Base-by-base conservation (phyloP, 345 rosid species). In the Salix viminalis region DNA sequence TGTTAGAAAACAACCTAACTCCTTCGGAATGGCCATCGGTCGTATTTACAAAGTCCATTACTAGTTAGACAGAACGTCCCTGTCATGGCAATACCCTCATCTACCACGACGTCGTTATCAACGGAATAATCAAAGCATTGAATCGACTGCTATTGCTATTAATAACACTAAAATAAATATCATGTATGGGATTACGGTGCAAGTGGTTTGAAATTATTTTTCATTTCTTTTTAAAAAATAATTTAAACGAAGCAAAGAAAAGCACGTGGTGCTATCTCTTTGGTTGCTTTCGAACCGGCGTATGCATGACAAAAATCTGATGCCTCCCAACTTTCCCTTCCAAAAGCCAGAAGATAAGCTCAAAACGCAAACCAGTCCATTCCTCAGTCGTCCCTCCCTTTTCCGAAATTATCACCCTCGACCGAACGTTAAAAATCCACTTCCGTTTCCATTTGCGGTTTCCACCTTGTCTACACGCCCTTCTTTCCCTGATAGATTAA, bases 321-420 rank as follows among this genome's bases (percentile, higher is more conserved):
- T 70, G 28, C 80, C 76, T 39, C 68, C 79, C 70, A 39, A 68
- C 82, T 42, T 54, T 37, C 50, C 76, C 66, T 39, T 34, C 37
- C 26, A 32, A 21, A 24, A 50, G 13, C 2, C 28, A 58, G 65
- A 74, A 65, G 84, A 81, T 74, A 71, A 79, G 84, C 78, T 39
- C 68, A 9, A 36, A 5, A 64, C 32, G 48, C 13, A 16, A 72
- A 42, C 4, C 44, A 41, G 14, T 24, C 3, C 11, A 24, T 2
- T 13, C 66, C 46, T 41, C 46, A 10, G 46, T 41, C 46, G 46
- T 41, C 46, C 71, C 11, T 16, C 13, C 21, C 72, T 4, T 69
- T 76, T 46, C 37, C 26, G 67, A 67, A 26, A 69, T 36, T 76
- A 73, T 69, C 61, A 3, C 28, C 13, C 34, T 39, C 48, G 41